Evolutionary conservation across 192 early-diverging fungal species (phyloP).

Genomic region (Linnemannia hyalina): DNA sequence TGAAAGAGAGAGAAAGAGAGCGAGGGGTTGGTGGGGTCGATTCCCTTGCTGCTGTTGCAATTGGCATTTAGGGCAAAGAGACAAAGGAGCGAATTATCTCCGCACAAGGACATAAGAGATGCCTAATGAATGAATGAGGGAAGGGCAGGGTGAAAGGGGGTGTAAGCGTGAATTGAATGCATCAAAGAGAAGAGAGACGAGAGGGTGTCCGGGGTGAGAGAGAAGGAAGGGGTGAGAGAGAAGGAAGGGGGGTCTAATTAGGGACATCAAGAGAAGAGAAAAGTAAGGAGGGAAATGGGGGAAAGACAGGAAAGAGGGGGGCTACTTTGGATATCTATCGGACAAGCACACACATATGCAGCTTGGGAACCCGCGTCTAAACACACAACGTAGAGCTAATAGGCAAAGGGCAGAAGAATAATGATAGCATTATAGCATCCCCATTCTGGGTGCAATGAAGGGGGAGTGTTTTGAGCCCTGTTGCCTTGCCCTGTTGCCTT

Average conservation of each 20-base stretch:
- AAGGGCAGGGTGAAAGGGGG: background rate
- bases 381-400: background rate
- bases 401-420: background rate
- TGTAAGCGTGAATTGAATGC: background rate
- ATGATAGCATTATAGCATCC: background rate
- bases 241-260: background rate
- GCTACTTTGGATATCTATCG: background rate
- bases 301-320: background rate
- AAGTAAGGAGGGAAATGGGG: background rate
- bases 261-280: background rate
- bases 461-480: constrained; percentile 1
- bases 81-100: background rate
- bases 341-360: background rate
- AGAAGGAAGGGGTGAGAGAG: background rate
- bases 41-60: background rate
- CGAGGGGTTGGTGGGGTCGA: constrained; percentile 3
- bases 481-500: background rate
- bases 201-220: background rate
- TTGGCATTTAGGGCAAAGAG: background rate
- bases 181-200: background rate
- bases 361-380: background rate
- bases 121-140: background rate
- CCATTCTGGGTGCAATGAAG: background rate
- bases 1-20: background rate
- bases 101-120: background rate